Conservation (phyloP, 257 asterid genomes). For the Jaltomata sinuosa region DNA sequence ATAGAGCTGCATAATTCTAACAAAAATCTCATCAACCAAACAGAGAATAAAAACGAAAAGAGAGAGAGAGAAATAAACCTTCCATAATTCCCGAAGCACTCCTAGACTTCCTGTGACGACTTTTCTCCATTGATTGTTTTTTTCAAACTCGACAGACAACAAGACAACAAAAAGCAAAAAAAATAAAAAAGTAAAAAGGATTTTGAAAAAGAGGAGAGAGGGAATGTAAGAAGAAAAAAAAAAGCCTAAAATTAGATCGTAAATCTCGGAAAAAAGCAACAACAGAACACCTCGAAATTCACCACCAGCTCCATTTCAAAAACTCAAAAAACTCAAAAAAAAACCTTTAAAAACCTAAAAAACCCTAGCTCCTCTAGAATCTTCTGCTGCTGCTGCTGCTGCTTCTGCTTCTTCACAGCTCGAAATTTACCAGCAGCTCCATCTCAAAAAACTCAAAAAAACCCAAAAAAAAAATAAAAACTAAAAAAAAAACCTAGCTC, state of each 20-base stretch:
- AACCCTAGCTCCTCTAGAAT: slow-evolving; percentile 4
- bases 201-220: slow-evolving; percentile 9
- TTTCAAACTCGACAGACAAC: slow-evolving; percentile 3
- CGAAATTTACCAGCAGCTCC: neutral
- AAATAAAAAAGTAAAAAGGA: slow-evolving; percentile 3
- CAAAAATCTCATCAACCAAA: neutral
- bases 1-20: neutral
- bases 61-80: slow-evolving; percentile 32
- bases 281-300: slow-evolving; percentile 36
- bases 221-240: slow-evolving; percentile 9
- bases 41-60: neutral
- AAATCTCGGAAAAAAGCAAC: slow-evolving; percentile 43
- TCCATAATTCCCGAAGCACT: slow-evolving; percentile 52
- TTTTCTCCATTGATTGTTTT: slow-evolving; percentile 49
- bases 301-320: slow-evolving; percentile 11
- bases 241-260: slow-evolving; percentile 31
- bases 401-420: slow-evolving; percentile 18
- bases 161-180: neutral
- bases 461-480: neutral
- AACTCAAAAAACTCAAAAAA: neutral
- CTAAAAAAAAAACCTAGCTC: too few species aligned
- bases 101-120: slow-evolving; percentile 73
- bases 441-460: too few species aligned
- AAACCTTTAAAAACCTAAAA: neutral
- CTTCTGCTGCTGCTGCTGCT: neutral